Evolutionary conservation across 2,329 filamentous ascomycete species (phyloP).

Genomic region (Calycina herbarum): DNA sequence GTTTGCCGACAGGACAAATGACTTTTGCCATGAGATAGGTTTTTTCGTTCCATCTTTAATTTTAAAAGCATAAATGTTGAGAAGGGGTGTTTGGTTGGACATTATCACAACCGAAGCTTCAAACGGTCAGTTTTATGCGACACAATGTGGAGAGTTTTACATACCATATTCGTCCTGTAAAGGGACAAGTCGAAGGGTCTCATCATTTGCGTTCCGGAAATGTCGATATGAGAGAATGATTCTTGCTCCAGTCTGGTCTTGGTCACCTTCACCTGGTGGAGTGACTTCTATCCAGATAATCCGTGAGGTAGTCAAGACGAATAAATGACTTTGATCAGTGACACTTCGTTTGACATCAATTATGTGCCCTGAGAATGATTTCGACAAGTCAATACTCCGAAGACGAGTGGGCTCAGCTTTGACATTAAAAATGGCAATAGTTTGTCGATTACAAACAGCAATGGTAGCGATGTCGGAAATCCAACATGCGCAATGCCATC

Average conservation of each 20-base stretch:
- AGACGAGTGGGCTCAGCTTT: constrained; percentile 27
- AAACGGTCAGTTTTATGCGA: constrained; percentile 18
- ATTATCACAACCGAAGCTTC: constrained; percentile 31
- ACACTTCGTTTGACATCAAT: constrained; percentile 56
- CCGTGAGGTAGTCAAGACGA: constrained; percentile 51
- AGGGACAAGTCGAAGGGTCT: constrained; percentile 43
- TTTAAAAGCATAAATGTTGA: constrained; percentile 34
- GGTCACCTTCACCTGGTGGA: constrained; percentile 22
- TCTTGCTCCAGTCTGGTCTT: constrained; percentile 22
- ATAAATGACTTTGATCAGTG: constrained; percentile 48
- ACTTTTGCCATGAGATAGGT: constrained; percentile 25
- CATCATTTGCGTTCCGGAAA: constrained; percentile 42
- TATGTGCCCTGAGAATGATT: constrained; percentile 47
- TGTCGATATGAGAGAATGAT: constrained; percentile 48
- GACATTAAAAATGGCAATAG: constrained; percentile 35
- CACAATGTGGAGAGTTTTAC: neutral
- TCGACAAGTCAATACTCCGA: constrained; percentile 23
- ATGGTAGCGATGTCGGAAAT: constrained; percentile 47
- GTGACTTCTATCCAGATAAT: constrained; percentile 36
- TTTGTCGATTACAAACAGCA: constrained; percentile 44
- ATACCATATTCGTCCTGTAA: constrained; percentile 28
- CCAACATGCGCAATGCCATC: constrained; percentile 53
- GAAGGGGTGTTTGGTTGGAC: constrained; percentile 27
- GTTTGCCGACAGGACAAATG: constrained; percentile 21
- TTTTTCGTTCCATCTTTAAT: neutral